Evolutionary conservation across 192 early-diverging fungal species (phyloP), one percentile per base, ranked within the genome.

Genomic region (Backusella australiensis): DNA sequence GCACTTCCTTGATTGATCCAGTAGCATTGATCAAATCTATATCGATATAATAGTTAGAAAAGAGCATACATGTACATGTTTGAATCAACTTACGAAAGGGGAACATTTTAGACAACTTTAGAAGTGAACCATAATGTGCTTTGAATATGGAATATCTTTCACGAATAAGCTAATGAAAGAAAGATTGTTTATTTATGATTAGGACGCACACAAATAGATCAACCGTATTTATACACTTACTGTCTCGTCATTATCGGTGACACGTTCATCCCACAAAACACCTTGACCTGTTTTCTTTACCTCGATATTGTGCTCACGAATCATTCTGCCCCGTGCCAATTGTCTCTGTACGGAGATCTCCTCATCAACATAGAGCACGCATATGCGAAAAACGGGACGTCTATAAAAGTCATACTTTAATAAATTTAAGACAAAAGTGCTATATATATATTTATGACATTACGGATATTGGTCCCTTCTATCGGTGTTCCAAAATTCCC

Each of bases 1-100:
- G 85, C 9, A 89, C 88, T 66, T 87, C 83, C n/a, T 89, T 85
- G 75, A 87, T 87, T 8, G 78, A 77, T 4, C 88, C 86, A 29
- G 87, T 84, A 19, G 88, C 88, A 69, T 89, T 89, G 63, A 89
- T 86, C 23, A 89, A 63, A 46, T 89, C 88, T 89, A 80, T 38
- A 9, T 59, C 0, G 11, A 39, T 6, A 36, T 38, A 65, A 35
- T 15, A 67, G 19, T 12, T 34, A 23, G 35, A 11, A 6, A 12
- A 44, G 7, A 52, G 34, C 59, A 3, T 12, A 29, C 12, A 63
- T 21, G 21, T n/a, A 29, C 21, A 29, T 14, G n/a, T 71, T 49
- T 65, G 36, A 19, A 29, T 3, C 23, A 17, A 78, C 88, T 86
- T 86, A 87, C 88, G 88, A 74, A 89, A 89, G 12, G 88, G 88